These are phyloP conservation scores for Tylopilus balloui DNA, from an alignment of 768 basidiomycete genomes.

Conservation along the genomic window DNA sequence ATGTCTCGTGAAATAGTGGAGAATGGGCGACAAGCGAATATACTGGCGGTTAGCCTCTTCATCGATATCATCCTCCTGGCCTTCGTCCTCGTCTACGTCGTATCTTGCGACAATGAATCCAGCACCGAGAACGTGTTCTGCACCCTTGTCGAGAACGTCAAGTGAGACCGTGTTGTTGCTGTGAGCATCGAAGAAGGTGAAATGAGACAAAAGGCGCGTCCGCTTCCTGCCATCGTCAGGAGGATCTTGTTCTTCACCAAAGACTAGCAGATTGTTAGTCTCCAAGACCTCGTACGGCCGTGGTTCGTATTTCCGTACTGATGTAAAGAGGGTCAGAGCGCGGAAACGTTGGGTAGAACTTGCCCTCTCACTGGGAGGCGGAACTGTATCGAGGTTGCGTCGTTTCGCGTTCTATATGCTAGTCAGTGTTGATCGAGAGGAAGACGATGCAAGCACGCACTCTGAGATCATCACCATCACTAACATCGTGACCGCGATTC, in stretches of 20 bases:
- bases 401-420: slow-evolving; percentile 22
- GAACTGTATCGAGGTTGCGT: slow-evolving; percentile 23
- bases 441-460: slow-evolving; percentile 11
- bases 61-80: slow-evolving; percentile 48
- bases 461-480: slow-evolving; percentile 4
- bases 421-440: background rate
- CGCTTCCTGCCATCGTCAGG: slow-evolving; percentile 43
- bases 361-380: slow-evolving; percentile 13
- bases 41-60: slow-evolving; percentile 34
- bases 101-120: slow-evolving; percentile 49
- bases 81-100: slow-evolving; percentile 57
- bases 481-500: slow-evolving; percentile 10
- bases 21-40: slow-evolving; percentile 45
- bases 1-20: slow-evolving; percentile 50
- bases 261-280: slow-evolving; percentile 31
- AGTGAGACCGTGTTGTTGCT: slow-evolving; percentile 46
- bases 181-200: slow-evolving; percentile 57
- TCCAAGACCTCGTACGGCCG: slow-evolving; percentile 35
- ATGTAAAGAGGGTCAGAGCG: background rate
- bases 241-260: slow-evolving; percentile 41
- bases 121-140: slow-evolving; percentile 47
- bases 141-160: slow-evolving; percentile 43
- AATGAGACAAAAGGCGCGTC: slow-evolving; percentile 53
- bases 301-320: slow-evolving; percentile 40
- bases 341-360: background rate